Evolutionary conservation across 768 basidiomycete genomes (phyloP).

Genomic region (Termitomyces bulborhizus): DNA sequence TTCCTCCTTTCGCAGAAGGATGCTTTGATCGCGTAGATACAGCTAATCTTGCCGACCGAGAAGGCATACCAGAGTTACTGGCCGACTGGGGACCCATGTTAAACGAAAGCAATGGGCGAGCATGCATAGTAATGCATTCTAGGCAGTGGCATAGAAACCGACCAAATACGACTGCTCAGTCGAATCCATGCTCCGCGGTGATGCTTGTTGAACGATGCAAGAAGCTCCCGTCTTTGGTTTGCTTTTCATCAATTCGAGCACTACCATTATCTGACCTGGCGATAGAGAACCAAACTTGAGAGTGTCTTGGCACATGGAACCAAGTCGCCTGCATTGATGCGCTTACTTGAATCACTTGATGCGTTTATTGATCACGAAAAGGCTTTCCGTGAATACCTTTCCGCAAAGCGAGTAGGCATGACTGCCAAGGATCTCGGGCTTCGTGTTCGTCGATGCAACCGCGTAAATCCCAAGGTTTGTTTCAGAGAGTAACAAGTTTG

Average conservation of each 20-base stretch:
- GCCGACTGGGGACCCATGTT: conserved; percentile 31
- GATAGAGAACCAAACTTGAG: conserved; percentile 21
- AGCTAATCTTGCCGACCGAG: conserved; percentile 27
- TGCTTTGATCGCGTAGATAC: conserved; percentile 35
- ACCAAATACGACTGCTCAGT: conserved; percentile 25
- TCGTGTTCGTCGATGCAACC: conserved; percentile 21
- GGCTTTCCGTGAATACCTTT: conserved; percentile 27
- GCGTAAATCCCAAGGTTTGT: conserved; percentile 29
- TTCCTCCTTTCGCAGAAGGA: conserved; percentile 29
- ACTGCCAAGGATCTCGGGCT: conserved; percentile 21
- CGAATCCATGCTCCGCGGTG: conserved; percentile 26
- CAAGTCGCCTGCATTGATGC: conserved; percentile 28
- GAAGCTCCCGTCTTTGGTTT: conserved; percentile 21
- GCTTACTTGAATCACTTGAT: conserved; percentile 31
- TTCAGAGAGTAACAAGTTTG: background rate
- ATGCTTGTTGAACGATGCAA: conserved; percentile 29
- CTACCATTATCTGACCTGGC: background rate
- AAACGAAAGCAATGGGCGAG: conserved; percentile 24
- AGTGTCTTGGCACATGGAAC: conserved; percentile 21
- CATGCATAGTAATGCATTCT: conserved; percentile 33
- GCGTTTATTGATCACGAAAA: conserved; percentile 34
- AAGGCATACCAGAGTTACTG: conserved; percentile 25
- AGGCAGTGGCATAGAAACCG: conserved; percentile 27
- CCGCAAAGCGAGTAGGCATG: conserved; percentile 16
- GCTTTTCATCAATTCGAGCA: background rate